Evolutionary conservation across 2,329 filamentous ascomycete genomes (phyloP), one percentile per base, ranked within the genome.

Genomic region (Cercospora citrullina): DNA sequence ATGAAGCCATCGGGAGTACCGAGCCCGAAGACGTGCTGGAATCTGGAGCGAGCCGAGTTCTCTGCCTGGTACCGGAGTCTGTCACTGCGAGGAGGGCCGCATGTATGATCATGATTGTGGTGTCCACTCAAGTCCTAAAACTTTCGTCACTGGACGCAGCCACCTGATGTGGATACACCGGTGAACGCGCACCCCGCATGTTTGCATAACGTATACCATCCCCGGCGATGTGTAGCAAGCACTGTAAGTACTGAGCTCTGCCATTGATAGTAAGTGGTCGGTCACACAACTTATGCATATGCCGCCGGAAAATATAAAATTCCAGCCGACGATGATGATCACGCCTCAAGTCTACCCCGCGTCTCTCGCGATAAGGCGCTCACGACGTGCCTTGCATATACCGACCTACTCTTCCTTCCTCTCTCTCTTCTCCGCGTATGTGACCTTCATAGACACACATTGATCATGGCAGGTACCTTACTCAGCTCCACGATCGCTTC

Each of bases 281-380:
- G 45, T 23, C 3, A 5, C 16, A 51, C 9, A 60, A 21, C 58
- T 0, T 7, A 60, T 14, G 14, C 18, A 53, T 5, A 51, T 12
- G 6, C 23, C 10, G 9, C 14, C 48, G 18, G 61, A 26, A 28
- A 2, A 28, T 23, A 26, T n/a, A 9, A 45, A 58, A 12, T 26
- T 55, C 61, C 61, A 51, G 61, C 61, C 48, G 48, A 58, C 10
- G 48, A 6, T 30, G 31, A 57, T 21, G 31, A 57, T 57, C n/a
- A 63, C 61, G 31, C 28, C 23, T 21, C 30, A 21, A 39, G 28
- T 64, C 51, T 64, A 64, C 61, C 61, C 61, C 61, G 61, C 61
- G 48, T 21, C 48, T 39, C 16, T 18, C 18, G 53, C 55, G 55
- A 63, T 63, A 53, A 64, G 18, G 45, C 12, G 18, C 33, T 42